A percentile compares a stretch with the other conserved stretches of the same genome.
These are phyloP conservation scores for Gardenia jasminoides DNA, from an alignment of 257 asterid genomes.

Conservation along the genomic window DNA sequence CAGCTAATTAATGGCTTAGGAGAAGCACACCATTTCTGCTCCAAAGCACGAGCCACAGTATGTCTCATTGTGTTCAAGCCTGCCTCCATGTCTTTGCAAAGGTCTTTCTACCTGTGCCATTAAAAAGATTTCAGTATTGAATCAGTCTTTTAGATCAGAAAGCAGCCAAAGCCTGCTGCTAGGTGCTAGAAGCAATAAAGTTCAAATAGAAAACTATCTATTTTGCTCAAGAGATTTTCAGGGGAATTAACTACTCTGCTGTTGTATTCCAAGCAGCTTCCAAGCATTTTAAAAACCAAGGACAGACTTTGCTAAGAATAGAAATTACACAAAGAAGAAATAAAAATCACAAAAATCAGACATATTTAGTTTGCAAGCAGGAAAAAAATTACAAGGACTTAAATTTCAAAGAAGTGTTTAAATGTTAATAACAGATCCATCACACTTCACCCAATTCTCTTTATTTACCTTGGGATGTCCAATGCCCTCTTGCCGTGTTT, in stretches of 20 bases:
- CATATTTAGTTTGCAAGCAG: not conserved
- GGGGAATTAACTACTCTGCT: not conserved
- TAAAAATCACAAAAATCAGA: not conserved
- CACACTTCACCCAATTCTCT: not conserved
- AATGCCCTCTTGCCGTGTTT: constrained; percentile 85
- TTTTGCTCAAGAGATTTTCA: not conserved
- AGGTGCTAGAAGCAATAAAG: not conserved
- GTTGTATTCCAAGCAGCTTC: not conserved
- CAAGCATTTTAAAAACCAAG: not conserved
- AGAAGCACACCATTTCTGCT: constrained; percentile 73
- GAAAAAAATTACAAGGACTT: not conserved
- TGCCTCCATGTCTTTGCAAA: constrained; percentile 92
- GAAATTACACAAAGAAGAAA: not conserved
- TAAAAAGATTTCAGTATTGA: not conserved
- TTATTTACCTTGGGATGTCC: constrained; percentile 78
- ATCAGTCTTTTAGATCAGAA: not conserved
- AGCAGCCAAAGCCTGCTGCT: not conserved
- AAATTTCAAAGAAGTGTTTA: not conserved
- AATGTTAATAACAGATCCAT: not conserved
- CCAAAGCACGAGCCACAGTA: constrained; percentile 98
- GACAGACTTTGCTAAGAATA: not conserved
- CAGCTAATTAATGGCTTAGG: not conserved
- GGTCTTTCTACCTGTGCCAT: constrained; percentile 68
- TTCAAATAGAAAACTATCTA: not conserved
- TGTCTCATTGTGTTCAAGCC: constrained; percentile 96